These are phyloP conservation scores for Fusarium sp. DNA, from an alignment of 2,329 filamentous ascomycete genomes.

Conservation along the genomic window DNA sequence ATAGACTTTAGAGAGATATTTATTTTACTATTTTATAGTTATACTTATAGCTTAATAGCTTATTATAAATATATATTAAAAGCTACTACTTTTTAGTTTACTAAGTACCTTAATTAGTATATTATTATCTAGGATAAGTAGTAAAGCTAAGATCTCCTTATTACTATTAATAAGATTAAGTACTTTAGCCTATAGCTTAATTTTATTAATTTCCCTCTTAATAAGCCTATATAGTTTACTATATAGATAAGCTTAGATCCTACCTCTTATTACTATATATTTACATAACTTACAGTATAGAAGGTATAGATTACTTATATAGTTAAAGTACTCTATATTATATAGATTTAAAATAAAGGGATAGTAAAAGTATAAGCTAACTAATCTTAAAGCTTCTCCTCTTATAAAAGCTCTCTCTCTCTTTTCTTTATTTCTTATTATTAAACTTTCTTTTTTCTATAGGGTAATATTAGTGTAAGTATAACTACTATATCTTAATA, in stretches of 20 bases:
- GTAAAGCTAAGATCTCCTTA: conserved; percentile 1
- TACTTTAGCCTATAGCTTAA: background rate
- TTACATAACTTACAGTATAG: conserved; percentile 1
- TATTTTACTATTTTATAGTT: too few species aligned
- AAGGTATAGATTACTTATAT: background rate
- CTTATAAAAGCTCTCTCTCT: background rate
- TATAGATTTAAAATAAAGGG: background rate
- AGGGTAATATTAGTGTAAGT: conserved; percentile 2
- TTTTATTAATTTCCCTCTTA: background rate
- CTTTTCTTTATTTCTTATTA: conserved; percentile 7
- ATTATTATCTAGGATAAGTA: background rate
- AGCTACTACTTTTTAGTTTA: too few species aligned
- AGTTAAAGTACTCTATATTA: conserved; percentile 2
- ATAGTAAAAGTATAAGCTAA: background rate
- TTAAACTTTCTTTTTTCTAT: conserved; percentile 11
- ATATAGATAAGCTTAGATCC: background rate
- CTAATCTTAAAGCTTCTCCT: background rate
- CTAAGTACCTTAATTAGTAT: background rate
- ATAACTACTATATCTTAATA: background rate
- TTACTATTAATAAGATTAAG: conserved; percentile 3
- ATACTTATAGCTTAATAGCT: too few species aligned
- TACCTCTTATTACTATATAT: conserved; percentile 9
- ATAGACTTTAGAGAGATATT: too few species aligned
- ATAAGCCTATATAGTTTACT: background rate
- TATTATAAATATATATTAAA: too few species aligned